Evolutionary conservation across 2,329 filamentous ascomycete species (phyloP), one percentile per base, ranked within the genome.

Genomic region (Talaromyces albobiverticillius): DNA sequence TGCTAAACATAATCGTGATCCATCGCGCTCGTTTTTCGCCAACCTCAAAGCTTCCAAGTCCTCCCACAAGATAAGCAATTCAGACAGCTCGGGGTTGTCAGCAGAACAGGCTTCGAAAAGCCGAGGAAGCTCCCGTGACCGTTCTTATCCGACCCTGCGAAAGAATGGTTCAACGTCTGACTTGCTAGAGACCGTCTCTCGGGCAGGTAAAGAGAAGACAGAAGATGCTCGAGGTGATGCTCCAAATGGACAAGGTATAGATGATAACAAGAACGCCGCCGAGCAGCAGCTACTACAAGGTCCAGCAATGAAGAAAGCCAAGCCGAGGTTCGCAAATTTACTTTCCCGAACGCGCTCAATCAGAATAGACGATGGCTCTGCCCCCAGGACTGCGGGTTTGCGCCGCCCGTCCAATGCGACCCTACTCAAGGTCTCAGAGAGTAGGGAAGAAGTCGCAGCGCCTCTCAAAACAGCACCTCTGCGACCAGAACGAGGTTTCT

Each of bases 401-500:
- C 62, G 72, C 54, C 71, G 71, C 23, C 71, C 72, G 7, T 74
- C 72, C 13, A 72, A 69, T 18, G 53, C 56, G 8, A 67, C 68
- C 40, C 61, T 75, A 13, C 62, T 71, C 42, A 72, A 66, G 23
- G 45, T 59, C 9, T 50, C 54, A 18, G 57, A 59, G 22, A 54
- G 32, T 16, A 50, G 23, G 16, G 52, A 53, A 32, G 51, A 57
- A 29, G 38, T 74, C 10, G 69, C 73, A 41, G 70, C 72, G 51
- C 74, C 78, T 14, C 74, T 84, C 50, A 86, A 80, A 66, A 85
- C 86, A 1, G 82, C 88, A 9, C 84, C 87, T 1, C 70, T 85
- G 31, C 81, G 83, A 34, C 81, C 83, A 62, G 89, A 91, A 54
- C 82, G 85, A 61, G 80, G 84, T 3, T 84, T 86, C 62, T 82